Conservation (phyloP, 129 eudicot genomes). For the Helianthus tuberosus region DNA sequence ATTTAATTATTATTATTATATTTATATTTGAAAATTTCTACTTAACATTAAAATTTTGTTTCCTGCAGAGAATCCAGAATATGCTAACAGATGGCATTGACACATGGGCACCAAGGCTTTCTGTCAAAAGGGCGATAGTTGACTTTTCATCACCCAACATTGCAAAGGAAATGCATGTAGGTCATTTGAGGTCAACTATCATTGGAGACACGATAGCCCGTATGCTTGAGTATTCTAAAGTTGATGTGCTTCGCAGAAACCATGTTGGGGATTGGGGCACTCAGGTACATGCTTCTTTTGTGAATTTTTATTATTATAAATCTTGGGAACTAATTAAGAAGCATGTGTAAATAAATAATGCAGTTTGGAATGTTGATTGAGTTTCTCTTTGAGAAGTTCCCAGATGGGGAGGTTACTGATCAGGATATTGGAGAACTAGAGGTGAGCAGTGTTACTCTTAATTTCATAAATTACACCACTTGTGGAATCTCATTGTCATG, state of each 20-base stretch:
- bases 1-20: neutral
- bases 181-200: slow-evolving; percentile 73
- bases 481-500: slow-evolving; percentile 9
- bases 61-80: slow-evolving; percentile 65
- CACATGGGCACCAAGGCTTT: slow-evolving; percentile 83
- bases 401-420: slow-evolving; percentile 67
- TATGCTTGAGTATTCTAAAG: slow-evolving; percentile 89
- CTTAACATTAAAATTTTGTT: neutral
- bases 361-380: slow-evolving; percentile 99
- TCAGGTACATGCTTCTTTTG: slow-evolving; percentile 48
- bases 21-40: neutral
- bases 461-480: neutral
- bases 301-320: neutral
- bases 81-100: slow-evolving; percentile 82
- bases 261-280: slow-evolving; percentile 99
- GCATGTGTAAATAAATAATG: slow-evolving; percentile 18
- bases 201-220: slow-evolving; percentile 93
- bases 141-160: slow-evolving; percentile 97
- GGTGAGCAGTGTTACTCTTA: slow-evolving; percentile 46
- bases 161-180: slow-evolving; percentile 80
- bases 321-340: neutral
- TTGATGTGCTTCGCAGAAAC: slow-evolving; percentile 87
- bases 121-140: slow-evolving; percentile 74
- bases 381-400: slow-evolving; percentile 74
- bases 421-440: slow-evolving; percentile 85